Base-by-base conservation (phyloP, 345 rosid genomes). In the Eucalyptus curtisii region DNA sequence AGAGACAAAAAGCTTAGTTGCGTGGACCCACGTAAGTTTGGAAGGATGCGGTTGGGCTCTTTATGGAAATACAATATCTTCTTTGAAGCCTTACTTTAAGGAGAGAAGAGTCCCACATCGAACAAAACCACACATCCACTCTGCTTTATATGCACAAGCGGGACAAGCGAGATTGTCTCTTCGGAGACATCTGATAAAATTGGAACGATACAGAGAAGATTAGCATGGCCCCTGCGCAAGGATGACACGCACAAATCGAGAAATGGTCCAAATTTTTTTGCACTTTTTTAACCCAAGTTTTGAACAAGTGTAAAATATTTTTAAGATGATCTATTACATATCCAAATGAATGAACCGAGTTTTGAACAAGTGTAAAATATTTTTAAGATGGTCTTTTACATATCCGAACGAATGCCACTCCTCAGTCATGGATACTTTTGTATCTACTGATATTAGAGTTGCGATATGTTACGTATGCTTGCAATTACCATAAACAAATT, bases 151-250 rank as follows among this genome's bases (percentile, higher is more conserved):
- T 31, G 1, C 6, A 3, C 3, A 49, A 85, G 25, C 2, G 42
- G 13, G 37, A 4, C 3, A 2, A 1, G 0, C 0, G 0, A 3
- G 6, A 0, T 20, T 0, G 87, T 37, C 49, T 52, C 71, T 86
- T 53, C 2, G 71, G 71, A 52, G 71, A 53, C 87, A 86, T 86
- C 71, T 1, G 87, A 53, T 86, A 86, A 86, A 86, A 86, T 86
- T 49, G 61, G 61, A 86, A 86, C 61, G 61, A 86, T 86, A 86
- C 87, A 86, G 87, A 86, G 87, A 86, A 86, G 61, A 86, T 86
- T 86, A 86, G 61, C 87, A 86, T 86, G 87, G 87, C 68, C 71
- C 87, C 33, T 52, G 48, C 68, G n/a, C 45, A 52, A 52, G 64
- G 68, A 53, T 86, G 87, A 31, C 45, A 86, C 68, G 61, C 64